Base-by-base conservation (phyloP, 2,329 filamentous ascomycete species). In the Colletotrichum nymphaeae region DNA sequence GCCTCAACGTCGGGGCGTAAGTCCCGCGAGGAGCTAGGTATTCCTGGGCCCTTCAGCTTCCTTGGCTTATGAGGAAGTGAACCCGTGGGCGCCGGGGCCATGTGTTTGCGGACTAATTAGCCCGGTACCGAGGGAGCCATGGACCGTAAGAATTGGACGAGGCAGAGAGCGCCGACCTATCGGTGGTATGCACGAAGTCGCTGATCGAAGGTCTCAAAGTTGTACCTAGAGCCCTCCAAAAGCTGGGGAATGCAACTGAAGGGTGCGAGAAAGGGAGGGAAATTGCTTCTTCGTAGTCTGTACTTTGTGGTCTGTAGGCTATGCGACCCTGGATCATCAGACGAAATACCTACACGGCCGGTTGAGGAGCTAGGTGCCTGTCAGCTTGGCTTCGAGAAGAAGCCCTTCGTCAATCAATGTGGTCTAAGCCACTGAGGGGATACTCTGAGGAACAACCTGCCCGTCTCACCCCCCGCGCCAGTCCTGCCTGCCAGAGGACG, bases 351-450 rank as follows among this genome's bases (percentile, higher is more conserved):
- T 22, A 49, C 3, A 49, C 64, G 63, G 64, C 57, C 58, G 24
- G 32, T 30, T 57, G 35, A 32, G 11, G n/a, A 53, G 68, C 37
- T 24, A 19, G 22, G 35, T 59, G 57, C 30, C 46, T 42, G 55
- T 35, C 35, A 37, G 24, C 42, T 55, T 26, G 56, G 68, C 63
- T 71, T 71, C 58, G 49, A 56, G 58, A 72, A 72, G 69, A 72
- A 72, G 69, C 52, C 19, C 24, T 22, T 49, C 49, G 58, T 24
- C n/a, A 30, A 28, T 42, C 19, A 7, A 26, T 46, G 19, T 49
- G 32, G 52, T 65, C 24, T 12, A 24, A 56, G 35, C 22, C 30
- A 42, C 22, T 42, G 52, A 35, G 32, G 32, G 32, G 32, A 11
- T 35, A 35, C 32, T 35, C n/a, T 37, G 32, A 16, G 55, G 32